Evolutionary conservation across 1,284 basidiomycete species (phyloP), one percentile per base, ranked within the genome.

Genomic region (Ganoderma boninense): DNA sequence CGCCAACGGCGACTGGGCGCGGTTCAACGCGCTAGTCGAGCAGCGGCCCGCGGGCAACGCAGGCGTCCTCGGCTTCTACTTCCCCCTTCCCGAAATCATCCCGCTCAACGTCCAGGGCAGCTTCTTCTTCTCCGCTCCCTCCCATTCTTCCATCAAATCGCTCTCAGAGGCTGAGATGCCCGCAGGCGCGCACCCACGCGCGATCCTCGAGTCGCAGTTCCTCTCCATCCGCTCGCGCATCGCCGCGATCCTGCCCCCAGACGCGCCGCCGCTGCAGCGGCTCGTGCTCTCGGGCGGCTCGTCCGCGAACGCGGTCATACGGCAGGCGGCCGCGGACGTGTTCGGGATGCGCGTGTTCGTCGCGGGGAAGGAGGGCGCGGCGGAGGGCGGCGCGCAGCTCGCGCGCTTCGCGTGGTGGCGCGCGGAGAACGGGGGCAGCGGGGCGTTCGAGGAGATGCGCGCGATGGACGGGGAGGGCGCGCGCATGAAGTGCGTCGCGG

Each of bases 161-260:
- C 76, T 87, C 11, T 76, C 83, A 18, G 80, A 79, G 43, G 81
- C 83, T 42, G 70, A 80, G 29, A 81, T 92, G 23, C 87, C 89
- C 0, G 74, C 76, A 0, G 77, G 80, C 18, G 84, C 87, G 6
- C 93, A 95, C 78, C 90, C 94, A 4, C 88, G 93, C n/a, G 92
- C 94, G 6, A 94, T 97, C 73, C 84, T 97, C 73, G 93, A 96
- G 80, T 95, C 94, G 0, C 95, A 97, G 77, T 89, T 97, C 78
- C 84, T 97, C 77, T 95, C 90, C 69, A 95, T 92, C 81, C 87
- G 87, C 69, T 89, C 89, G 57, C 89, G 92, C 68, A 87, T 93
- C 42, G 83, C 84, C 1, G 88, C 87, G n/a, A 93, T 95, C 76
- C 82, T 95, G 32, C 90, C 90, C 0, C 80, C 83, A 14, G 80